Conservation (phyloP, 2,329 filamentous ascomycete genomes). For the Ophiostoma triangulosporum region DNA sequence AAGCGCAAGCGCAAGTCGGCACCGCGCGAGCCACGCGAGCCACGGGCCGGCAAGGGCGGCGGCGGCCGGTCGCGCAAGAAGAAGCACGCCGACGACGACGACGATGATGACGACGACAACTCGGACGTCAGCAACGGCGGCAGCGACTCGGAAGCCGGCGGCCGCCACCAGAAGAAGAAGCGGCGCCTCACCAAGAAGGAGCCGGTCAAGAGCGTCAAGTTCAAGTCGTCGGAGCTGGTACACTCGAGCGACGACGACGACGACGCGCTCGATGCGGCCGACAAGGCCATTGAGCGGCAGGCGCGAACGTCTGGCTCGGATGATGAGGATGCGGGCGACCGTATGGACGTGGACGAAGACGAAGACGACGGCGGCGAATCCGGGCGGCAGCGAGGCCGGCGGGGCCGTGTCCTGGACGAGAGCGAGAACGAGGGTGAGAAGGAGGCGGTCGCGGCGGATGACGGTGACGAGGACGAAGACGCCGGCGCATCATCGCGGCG, state of each 20-base stretch:
- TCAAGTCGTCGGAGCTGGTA: slow-evolving; percentile 74
- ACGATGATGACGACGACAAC: slow-evolving; percentile 34
- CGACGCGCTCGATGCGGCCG: slow-evolving; percentile 17
- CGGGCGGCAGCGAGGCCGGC: slow-evolving; percentile 4
- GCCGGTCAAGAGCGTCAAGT: slow-evolving; percentile 45
- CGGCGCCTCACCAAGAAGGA: slow-evolving; percentile 37
- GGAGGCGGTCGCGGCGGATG: background rate
- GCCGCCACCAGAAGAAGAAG: slow-evolving; percentile 47
- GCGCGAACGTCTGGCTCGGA: slow-evolving; percentile 16
- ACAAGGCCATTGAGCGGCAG: slow-evolving; percentile 25
- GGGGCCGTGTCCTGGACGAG: slow-evolving; percentile 16
- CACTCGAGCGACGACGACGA: slow-evolving; percentile 50
- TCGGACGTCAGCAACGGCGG: slow-evolving; percentile 19
- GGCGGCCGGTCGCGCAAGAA: slow-evolving; percentile 27
- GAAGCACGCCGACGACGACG: slow-evolving; percentile 20
- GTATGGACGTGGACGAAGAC: slow-evolving; percentile 39
- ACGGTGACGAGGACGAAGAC: slow-evolving; percentile 7
- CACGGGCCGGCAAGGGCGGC: slow-evolving; percentile 16
- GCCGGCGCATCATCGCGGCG: slow-evolving; percentile 4
- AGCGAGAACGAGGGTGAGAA: slow-evolving; percentile 18
- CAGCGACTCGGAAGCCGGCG: slow-evolving; percentile 28
- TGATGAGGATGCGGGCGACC: slow-evolving; percentile 16
- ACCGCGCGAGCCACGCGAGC: slow-evolving; percentile 21
- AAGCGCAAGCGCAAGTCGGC: slow-evolving; percentile 59
- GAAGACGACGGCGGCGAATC: slow-evolving; percentile 2